Base-by-base conservation (phyloP, 1,284 basidiomycete species). In the Irpex rosettiformis region DNA sequence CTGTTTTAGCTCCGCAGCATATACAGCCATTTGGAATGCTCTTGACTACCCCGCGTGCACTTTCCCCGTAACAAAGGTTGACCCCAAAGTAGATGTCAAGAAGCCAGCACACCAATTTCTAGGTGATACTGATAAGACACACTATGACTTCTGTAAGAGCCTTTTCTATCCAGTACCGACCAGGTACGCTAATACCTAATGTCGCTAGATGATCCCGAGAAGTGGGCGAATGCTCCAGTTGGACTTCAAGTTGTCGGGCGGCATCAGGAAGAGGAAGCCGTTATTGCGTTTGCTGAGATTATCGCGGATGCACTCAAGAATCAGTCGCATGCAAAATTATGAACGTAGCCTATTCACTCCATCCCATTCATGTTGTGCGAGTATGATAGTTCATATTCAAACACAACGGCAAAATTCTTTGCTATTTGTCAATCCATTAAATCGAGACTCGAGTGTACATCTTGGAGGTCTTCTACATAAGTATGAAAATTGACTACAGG, bases 221-320 rank as follows among this genome's bases (percentile, higher is more conserved):
- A 72, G 25, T 77, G 76, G 57, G 64, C 69, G n/a, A 77, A 78
- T 51, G 79, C 78, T 0, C 82, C 84, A 0, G 73, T 84, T 2
- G 73, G 73, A 5, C 65, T 86, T 22, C 83, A 85, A 66, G 59
- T 83, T 0, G 71, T 82, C 3, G 80, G 78, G 0, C 67, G 76
- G 43, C 74, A 77, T 47, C 73, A 79, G 11, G 80, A 84, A 67
- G 81, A 82, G 59, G 81, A 82, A 62, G 79, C 78, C 1, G 75
- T 81, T 6, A 69, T 81, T 29, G 75, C 70, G 0, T 76, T 79
- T 72, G 70, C 73, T 6, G 72, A 75, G 61, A 66, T 77, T 27
- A 74, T 77, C 3, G 74, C 73, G 33, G 58, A 58, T 3, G 72
- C 73, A 1, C 62, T 75, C 10, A 69, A 67, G 55, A 53, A 58